phyloP scores from a whole-genome alignment of 129 eudicot genomes.

The Tagetes patula region DNA sequence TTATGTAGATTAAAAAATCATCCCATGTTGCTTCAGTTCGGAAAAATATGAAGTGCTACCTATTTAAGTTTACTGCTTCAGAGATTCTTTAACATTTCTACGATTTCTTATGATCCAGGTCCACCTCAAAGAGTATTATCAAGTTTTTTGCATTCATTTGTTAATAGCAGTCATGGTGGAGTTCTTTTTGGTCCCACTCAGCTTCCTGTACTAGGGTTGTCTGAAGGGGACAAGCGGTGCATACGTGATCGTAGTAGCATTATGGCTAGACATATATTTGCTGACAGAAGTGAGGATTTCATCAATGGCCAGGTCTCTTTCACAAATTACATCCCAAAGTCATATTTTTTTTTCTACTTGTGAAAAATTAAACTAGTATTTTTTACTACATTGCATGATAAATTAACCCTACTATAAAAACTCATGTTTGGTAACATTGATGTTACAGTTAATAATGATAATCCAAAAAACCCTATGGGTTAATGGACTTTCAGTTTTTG shows the following conservation, averaged over 20 bases:
- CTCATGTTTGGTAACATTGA: neutral
- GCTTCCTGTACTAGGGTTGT: slow-evolving; percentile 82
- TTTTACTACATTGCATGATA: slow-evolving; percentile 7
- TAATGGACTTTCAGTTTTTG: neutral
- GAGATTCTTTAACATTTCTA: slow-evolving; percentile 18
- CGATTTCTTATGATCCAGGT: slow-evolving; percentile 44
- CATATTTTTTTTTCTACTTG: neutral
- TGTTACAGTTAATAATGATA: neutral
- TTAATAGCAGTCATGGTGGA: slow-evolving; percentile 72
- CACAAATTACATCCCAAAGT: slow-evolving; percentile 8
- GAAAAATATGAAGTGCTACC: neutral
- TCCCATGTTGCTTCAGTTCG: slow-evolving; percentile 4
- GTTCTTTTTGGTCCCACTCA: slow-evolving; percentile 78
- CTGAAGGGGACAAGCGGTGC: slow-evolving; percentile 90
- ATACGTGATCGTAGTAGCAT: slow-evolving; percentile 98
- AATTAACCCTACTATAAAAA: neutral
- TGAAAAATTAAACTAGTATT: neutral
- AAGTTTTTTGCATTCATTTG: slow-evolving; percentile 83
- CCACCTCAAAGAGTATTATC: slow-evolving; percentile 93
- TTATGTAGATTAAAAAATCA: neutral
- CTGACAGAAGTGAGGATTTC: slow-evolving; percentile 84
- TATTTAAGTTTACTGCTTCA: neutral
- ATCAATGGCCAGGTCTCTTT: slow-evolving; percentile 76
- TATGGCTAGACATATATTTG: slow-evolving; percentile 96
- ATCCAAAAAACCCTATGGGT: neutral